These are phyloP conservation scores for Monosporascus sp. DNA, from an alignment of 2,329 filamentous ascomycete species.

Conservation along the genomic window DNA sequence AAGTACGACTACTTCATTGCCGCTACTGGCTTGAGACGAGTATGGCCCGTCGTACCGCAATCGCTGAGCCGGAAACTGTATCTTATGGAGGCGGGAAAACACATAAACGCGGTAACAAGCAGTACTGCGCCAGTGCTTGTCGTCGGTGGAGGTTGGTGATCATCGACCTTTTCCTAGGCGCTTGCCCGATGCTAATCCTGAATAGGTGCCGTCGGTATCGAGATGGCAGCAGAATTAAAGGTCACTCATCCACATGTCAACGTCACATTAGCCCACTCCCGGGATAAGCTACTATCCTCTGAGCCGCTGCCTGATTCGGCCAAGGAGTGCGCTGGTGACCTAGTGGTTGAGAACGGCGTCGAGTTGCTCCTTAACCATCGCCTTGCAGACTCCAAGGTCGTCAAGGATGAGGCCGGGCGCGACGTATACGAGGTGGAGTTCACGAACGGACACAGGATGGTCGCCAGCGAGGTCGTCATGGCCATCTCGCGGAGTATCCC, in stretches of 20 bases:
- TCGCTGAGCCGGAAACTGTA: constrained; percentile 57
- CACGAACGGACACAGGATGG: constrained; percentile 52
- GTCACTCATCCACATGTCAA: constrained; percentile 55
- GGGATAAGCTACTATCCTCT: constrained; percentile 62
- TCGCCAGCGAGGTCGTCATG: constrained; percentile 61
- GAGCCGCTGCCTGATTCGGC: constrained; percentile 67
- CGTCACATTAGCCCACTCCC: constrained; percentile 72
- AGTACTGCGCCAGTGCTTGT: constrained; percentile 58
- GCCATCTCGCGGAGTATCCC: constrained; percentile 61
- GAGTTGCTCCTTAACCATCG: constrained; percentile 59
- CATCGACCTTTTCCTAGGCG: not conserved
- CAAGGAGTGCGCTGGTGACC: constrained; percentile 54
- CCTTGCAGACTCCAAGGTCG: constrained; percentile 41
- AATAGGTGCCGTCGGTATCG: constrained; percentile 69
- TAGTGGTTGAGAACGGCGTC: constrained; percentile 58
- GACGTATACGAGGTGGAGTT: constrained; percentile 47
- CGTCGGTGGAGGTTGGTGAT: constrained; percentile 58
- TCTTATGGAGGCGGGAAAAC: constrained; percentile 53
- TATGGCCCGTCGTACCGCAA: constrained; percentile 69
- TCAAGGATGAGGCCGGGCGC: constrained; percentile 37
- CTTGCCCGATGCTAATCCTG: not conserved
- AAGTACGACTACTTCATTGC: constrained; percentile 72
- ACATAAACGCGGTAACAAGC: constrained; percentile 49
- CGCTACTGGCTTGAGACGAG: constrained; percentile 62
- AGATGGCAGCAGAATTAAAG: constrained; percentile 78